These are phyloP conservation scores for Aspergillus sp. DNA, from an alignment of 2,329 filamentous ascomycete genomes.

Conservation along the genomic window DNA sequence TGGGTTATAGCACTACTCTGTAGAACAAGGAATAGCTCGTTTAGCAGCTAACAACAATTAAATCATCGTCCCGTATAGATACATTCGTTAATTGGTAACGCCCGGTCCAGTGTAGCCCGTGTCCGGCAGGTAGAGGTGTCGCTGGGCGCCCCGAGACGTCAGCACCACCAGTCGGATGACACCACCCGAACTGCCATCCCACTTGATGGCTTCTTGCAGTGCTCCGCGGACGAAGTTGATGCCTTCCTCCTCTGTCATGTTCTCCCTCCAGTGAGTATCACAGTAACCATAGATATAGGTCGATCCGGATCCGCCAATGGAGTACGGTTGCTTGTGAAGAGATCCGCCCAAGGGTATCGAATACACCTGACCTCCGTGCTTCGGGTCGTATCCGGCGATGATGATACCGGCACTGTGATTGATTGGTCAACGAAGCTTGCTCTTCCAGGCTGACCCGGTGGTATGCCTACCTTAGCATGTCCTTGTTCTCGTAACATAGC, in stretches of 20 bases:
- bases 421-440: conserved; percentile 1
- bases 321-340: conserved; percentile 93
- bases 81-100: conserved; percentile 40
- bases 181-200: conserved; percentile 97
- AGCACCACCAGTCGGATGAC: conserved; percentile 98
- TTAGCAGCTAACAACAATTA: conserved; percentile 14
- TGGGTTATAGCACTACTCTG: not conserved
- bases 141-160: conserved; percentile 82
- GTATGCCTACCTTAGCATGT: conserved; percentile 72
- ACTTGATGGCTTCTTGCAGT: conserved; percentile 93
- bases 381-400: conserved; percentile 95
- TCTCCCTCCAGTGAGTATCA: conserved; percentile 92
- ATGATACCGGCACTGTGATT: conserved; percentile 81
- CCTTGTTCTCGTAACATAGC: conserved; percentile 97
- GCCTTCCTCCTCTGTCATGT: conserved; percentile 89
- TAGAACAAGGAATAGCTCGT: not conserved
- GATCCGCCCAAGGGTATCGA: conserved; percentile 95
- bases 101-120: conserved; percentile 78
- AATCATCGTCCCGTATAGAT: conserved; percentile 18
- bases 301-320: conserved; percentile 93
- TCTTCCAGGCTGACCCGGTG: not conserved
- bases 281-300: conserved; percentile 99
- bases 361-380: conserved; percentile 95
- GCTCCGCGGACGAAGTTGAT: conserved; percentile 91
- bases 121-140: conserved; percentile 95